phyloP scores from a whole-genome alignment of 345 rosid genomes.

The Heritiera fomes region DNA sequence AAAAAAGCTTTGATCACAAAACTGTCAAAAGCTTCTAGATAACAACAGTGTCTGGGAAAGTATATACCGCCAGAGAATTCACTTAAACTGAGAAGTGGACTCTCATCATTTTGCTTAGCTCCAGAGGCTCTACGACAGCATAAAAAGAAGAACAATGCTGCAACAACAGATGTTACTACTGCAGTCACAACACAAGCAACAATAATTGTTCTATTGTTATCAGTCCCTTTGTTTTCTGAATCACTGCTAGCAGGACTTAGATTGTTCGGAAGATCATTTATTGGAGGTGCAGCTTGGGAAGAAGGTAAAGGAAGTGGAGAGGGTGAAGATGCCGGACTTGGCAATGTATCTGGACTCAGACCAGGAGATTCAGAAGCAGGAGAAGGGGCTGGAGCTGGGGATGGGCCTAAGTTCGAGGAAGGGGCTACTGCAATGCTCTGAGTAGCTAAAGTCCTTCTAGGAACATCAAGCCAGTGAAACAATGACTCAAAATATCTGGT shows the following conservation, averaged over 20 bases:
- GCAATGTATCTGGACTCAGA: slow-evolving; percentile 26
- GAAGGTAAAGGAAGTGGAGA: slow-evolving; percentile 20
- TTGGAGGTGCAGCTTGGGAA: slow-evolving; percentile 4
- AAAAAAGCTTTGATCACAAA: slow-evolving; percentile 23
- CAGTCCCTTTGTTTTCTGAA: slow-evolving; percentile 19
- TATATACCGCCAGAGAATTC: slow-evolving; percentile 64
- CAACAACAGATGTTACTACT: slow-evolving; percentile 57
- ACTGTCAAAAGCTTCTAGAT: neutral
- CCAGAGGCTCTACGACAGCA: slow-evolving; percentile 54
- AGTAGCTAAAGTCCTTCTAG: slow-evolving; percentile 42
- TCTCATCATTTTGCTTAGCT: slow-evolving; percentile 65
- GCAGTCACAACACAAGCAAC: slow-evolving; percentile 82
- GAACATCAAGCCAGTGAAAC: slow-evolving; percentile 33
- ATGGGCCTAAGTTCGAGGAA: slow-evolving; percentile 22
- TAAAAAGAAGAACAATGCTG: slow-evolving; percentile 67
- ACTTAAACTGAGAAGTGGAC: slow-evolving; percentile 82
- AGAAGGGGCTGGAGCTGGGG: slow-evolving; percentile 30
- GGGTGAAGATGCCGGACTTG: slow-evolving; percentile 16
- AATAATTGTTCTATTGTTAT: slow-evolving; percentile 40
- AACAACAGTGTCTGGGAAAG: neutral
- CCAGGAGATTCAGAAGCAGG: slow-evolving; percentile 30
- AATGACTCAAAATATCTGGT: slow-evolving; percentile 33
- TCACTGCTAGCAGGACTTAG: neutral
- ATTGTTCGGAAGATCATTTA: neutral
- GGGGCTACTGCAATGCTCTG: slow-evolving; percentile 39